A percentile compares a stretch with the other conserved stretches of the same genome.
Evolutionary conservation across 1,139 yeast genomes (phyloP).

Genomic region (Protomyces gravidus): DNA sequence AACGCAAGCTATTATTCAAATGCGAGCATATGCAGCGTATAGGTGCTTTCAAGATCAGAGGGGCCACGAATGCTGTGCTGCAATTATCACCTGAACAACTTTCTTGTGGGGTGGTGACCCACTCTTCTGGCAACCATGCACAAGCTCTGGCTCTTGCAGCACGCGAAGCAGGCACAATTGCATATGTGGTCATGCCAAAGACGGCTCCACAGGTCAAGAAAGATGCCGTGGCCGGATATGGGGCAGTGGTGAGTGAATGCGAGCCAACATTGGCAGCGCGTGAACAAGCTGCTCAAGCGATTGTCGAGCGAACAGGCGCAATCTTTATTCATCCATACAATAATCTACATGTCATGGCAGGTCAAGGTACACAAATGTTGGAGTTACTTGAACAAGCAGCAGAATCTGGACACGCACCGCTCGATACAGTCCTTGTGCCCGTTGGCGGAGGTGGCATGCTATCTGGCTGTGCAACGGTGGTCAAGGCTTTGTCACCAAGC

Average conservation of each 20-base stretch:
- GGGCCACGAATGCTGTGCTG: constrained; percentile 33
- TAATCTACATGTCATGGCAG: constrained; percentile 32
- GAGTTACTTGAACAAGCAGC: constrained; percentile 32
- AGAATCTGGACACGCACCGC: constrained; percentile 9
- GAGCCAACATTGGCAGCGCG: constrained; percentile 31
- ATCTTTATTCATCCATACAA: constrained; percentile 33
- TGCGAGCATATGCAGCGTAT: constrained; percentile 34
- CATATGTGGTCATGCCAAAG: constrained; percentile 33
- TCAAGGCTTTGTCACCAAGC: constrained; percentile 16
- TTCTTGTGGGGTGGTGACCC: constrained; percentile 33
- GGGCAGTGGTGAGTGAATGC: constrained; percentile 31
- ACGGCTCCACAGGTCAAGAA: constrained; percentile 32
- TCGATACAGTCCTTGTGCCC: constrained; percentile 33
- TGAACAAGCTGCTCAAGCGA: constrained; percentile 23
- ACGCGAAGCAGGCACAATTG: constrained; percentile 14
- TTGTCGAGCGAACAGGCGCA: constrained; percentile 30
- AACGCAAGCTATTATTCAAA: constrained; percentile 29
- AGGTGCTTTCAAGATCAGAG: constrained; percentile 35
- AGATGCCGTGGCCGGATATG: constrained; percentile 33
- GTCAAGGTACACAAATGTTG: constrained; percentile 33
- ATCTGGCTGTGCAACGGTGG: constrained; percentile 33
- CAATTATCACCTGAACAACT: constrained; percentile 24
- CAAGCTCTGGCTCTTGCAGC: constrained; percentile 35
- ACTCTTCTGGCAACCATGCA: constrained; percentile 35
- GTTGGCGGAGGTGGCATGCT: constrained; percentile 35